These are phyloP conservation scores for Auriculariales sp. DNA, from an alignment of 768 basidiomycete genomes.

Conservation along the genomic window DNA sequence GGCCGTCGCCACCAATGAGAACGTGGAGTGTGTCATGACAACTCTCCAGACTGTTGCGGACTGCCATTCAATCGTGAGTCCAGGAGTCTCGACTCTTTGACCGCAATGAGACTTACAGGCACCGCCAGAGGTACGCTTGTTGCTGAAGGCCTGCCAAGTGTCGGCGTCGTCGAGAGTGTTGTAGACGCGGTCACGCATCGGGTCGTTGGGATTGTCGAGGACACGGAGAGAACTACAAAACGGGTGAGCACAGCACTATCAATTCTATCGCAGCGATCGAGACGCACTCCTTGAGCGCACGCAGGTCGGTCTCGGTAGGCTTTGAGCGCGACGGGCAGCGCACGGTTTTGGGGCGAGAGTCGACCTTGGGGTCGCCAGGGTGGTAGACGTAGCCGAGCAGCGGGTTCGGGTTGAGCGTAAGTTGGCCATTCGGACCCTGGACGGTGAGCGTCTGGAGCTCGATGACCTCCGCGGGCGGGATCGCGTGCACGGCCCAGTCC, in stretches of 20 bases:
- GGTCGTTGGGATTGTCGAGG: neutral
- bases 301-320: neutral
- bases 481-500: slow-evolving; percentile 32
- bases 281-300: neutral
- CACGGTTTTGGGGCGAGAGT: neutral
- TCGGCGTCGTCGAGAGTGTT: slow-evolving; percentile 23
- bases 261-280: neutral
- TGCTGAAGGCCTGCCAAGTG: slow-evolving; percentile 33
- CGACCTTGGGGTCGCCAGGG: slow-evolving; percentile 11
- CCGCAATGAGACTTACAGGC: neutral
- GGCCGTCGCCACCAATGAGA: slow-evolving; percentile 25
- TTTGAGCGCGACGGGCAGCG: neutral
- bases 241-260: neutral
- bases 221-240: neutral
- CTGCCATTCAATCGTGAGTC: slow-evolving; percentile 5
- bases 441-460: slow-evolving; percentile 19
- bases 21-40: slow-evolving; percentile 34
- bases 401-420: slow-evolving; percentile 18
- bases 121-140: slow-evolving; percentile 8
- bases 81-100: neutral
- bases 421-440: slow-evolving; percentile 17
- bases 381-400: slow-evolving; percentile 22
- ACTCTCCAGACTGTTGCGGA: slow-evolving; percentile 22
- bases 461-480: slow-evolving; percentile 27
- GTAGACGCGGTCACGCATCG: slow-evolving; percentile 13